phyloP scores from a whole-genome alignment of 2,329 filamentous ascomycete species.

The Stemphylium beticola region DNA sequence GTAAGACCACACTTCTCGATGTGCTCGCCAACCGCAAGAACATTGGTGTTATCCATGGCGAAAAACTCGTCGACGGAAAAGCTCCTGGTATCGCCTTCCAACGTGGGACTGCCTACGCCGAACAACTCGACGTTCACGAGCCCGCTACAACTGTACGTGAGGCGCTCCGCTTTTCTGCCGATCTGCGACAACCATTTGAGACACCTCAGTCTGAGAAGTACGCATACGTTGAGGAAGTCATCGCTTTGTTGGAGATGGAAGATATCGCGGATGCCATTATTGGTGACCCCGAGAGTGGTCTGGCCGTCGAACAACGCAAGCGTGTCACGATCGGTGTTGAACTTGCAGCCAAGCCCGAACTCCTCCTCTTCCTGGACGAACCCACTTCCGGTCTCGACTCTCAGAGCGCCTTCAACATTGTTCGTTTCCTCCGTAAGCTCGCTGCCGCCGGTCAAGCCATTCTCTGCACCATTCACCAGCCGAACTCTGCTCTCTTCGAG shows the following conservation, averaged over 20 bases:
- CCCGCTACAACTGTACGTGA: constrained; percentile 68
- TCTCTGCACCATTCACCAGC: constrained; percentile 90
- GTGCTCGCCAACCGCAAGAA: constrained; percentile 72
- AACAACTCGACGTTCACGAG: constrained; percentile 71
- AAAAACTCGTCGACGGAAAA: constrained; percentile 67
- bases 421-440: constrained; percentile 78
- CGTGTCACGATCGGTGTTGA: constrained; percentile 69
- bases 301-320: constrained; percentile 68
- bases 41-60: constrained; percentile 68
- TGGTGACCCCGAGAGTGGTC: constrained; percentile 64
- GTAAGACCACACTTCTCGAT: constrained; percentile 85
- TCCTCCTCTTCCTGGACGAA: constrained; percentile 80
- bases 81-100: constrained; percentile 66
- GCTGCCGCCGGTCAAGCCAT: constrained; percentile 84
- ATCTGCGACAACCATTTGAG: constrained; percentile 66
- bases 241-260: constrained; percentile 69
- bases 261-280: constrained; percentile 71
- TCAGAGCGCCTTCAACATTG: constrained; percentile 77
- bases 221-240: constrained; percentile 69
- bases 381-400: constrained; percentile 77
- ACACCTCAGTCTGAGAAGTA: constrained; percentile 66
- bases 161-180: constrained; percentile 69
- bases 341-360: constrained; percentile 69
- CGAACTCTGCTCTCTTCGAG: constrained; percentile 84
- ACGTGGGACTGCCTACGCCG: constrained; percentile 68